Base-by-base conservation (phyloP, 257 asterid species). In the Paraleonurus japonicus region DNA sequence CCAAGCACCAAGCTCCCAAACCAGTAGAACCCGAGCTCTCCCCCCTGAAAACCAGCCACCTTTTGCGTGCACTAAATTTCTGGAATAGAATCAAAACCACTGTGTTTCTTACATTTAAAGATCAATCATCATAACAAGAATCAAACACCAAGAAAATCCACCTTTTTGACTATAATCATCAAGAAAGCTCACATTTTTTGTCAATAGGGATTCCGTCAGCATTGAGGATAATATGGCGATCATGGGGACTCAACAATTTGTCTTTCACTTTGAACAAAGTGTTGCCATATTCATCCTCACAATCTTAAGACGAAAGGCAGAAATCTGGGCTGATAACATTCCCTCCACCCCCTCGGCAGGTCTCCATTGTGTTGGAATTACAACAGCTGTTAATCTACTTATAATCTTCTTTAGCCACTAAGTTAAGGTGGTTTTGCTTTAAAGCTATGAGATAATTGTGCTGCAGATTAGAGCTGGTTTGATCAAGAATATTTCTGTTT, bases 221-320 rank as follows among this genome's bases (percentile, higher is more conserved):
- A 61, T 87, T 87, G 17, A 79, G 76, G 70, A 89, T 83, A 64
- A 85, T 39, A 2, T 86, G 85, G 19, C 86, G 87, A 28, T 82
- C 78, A 26, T 79, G 88, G 28, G 81, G 5, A 64, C 82, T 83
- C 27, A 85, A 51, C 20, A 83, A 24, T 43, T 79, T 79, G 8
- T 85, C 83, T 9, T 65, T 85, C 51, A 89, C 79, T 54, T 61
- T 81, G 76, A 85, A 85, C 67, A 87, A 50, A 9, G 79, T 4
- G 19, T 79, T 77, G 17, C 85, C 89, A 61, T 84, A 72, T 5
- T 57, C 79, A 22, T 87, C 80, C 84, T 79, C 41, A 62, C 45
- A n/a, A 85, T 35, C 39, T 62, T 62, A 4, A 87, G 83, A 66
- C 75, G 78, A 41, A 19, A 72, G 76, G 23, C 83, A 78, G 78